Percentiles rank a stretch among this genome's conserved stretches.
phyloP scores from a whole-genome alignment of 2,329 filamentous ascomycete genomes.

The Sporothrix curviconia region DNA sequence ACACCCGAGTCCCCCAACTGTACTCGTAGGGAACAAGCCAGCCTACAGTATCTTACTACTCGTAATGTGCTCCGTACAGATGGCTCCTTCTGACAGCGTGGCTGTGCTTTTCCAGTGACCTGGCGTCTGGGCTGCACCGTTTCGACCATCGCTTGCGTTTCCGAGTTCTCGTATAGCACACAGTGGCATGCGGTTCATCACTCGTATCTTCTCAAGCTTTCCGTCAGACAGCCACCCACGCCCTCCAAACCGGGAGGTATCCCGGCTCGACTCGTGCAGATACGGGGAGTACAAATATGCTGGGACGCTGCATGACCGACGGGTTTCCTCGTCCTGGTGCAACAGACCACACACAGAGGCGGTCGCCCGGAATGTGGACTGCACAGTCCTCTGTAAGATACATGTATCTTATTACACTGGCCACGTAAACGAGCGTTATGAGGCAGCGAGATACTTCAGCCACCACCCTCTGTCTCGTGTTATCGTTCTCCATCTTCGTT shows the following conservation, averaged over 20 bases:
- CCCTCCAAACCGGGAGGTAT: too few relatives aligned
- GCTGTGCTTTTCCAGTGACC: not conserved
- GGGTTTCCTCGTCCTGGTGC: slow-evolving; percentile 5
- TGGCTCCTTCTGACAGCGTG: too few relatives aligned
- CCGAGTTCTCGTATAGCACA: not conserved
- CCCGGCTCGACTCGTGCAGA: too few relatives aligned
- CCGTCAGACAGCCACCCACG: not conserved
- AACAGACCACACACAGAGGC: not conserved
- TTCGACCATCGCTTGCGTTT: not conserved
- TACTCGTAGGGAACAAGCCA: too few relatives aligned
- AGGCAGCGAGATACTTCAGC: not conserved
- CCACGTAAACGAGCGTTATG: too few relatives aligned
- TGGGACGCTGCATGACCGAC: slow-evolving; percentile 11
- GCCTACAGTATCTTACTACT: too few relatives aligned
- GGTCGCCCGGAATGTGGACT: not conserved
- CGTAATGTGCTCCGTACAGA: too few relatives aligned
- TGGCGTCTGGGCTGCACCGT: not conserved
- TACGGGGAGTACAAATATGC: too few relatives aligned
- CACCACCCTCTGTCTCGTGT: not conserved
- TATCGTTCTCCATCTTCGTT: too few relatives aligned
- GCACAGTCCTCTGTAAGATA: too few relatives aligned
- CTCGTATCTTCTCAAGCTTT: not conserved
- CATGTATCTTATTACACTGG: too few relatives aligned
- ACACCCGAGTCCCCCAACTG: too few relatives aligned
- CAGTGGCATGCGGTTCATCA: not conserved